Evolutionary conservation across 805 yeast species (phyloP).

Genomic region (Suhomyces canberraensis): DNA sequence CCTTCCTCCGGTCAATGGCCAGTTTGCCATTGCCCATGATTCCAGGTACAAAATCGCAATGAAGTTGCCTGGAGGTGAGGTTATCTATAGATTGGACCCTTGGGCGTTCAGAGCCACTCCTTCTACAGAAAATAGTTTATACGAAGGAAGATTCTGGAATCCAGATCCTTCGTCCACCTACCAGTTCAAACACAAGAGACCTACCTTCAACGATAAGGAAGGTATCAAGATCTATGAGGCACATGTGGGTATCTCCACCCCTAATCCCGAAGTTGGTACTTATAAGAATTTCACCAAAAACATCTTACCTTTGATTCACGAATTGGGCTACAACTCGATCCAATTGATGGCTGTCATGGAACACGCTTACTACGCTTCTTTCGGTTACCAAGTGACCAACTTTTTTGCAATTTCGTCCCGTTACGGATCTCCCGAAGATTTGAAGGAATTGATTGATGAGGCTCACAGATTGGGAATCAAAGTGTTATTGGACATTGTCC

Average conservation of each 20-base stretch:
- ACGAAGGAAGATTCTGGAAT: slow-evolving; percentile 93
- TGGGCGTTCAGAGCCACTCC: slow-evolving; percentile 86
- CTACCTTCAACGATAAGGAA: slow-evolving; percentile 41
- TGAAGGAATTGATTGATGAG: slow-evolving; percentile 83
- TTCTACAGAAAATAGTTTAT: slow-evolving; percentile 49
- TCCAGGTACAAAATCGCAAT: slow-evolving; percentile 72
- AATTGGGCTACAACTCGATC: slow-evolving; percentile 86
- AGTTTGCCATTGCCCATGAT: slow-evolving; percentile 74
- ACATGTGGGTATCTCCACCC: slow-evolving; percentile 90
- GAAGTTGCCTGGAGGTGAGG: slow-evolving; percentile 62
- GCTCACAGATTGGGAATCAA: slow-evolving; percentile 87
- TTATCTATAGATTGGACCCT: slow-evolving; percentile 80
- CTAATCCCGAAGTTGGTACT: slow-evolving; percentile 80
- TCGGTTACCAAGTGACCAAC: slow-evolving; percentile 94
- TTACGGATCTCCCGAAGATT: slow-evolving; percentile 92
- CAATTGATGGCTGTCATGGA: slow-evolving; percentile 99
- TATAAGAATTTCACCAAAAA: slow-evolving; percentile 81
- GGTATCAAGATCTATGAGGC: slow-evolving; percentile 85
- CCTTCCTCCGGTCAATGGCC: slow-evolving; percentile 56
- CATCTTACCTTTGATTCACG: slow-evolving; percentile 78
- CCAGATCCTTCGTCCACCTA: slow-evolving; percentile 51
- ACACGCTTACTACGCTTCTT: slow-evolving; percentile 96
- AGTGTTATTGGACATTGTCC: slow-evolving; percentile 89
- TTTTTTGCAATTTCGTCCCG: slow-evolving; percentile 89
- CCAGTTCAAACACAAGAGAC: slow-evolving; percentile 62